phyloP scores from a whole-genome alignment of 371 early-diverging fungal genomes.

The Lichtheimia ornata region DNA sequence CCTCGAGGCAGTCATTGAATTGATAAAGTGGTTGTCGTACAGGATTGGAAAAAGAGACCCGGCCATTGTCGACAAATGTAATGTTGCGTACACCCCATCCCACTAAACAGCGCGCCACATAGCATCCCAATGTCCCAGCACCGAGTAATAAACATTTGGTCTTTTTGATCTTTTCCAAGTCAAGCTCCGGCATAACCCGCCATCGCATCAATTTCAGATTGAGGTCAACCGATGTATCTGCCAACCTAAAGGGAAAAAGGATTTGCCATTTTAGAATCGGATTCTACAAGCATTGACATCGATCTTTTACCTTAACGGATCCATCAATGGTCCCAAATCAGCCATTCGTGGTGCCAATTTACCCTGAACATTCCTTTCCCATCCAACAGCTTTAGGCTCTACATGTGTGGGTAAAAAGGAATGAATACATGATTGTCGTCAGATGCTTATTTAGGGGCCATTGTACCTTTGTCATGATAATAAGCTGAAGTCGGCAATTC shows the following conservation, averaged over 20 bases:
- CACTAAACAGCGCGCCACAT: conserved; percentile 81
- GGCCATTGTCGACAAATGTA: conserved; percentile 92
- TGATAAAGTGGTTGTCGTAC: conserved; percentile 91
- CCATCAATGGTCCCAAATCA: conserved; percentile 85
- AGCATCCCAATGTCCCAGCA: conserved; percentile 95
- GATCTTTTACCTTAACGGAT: conserved; percentile 59
- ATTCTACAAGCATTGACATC: not conserved
- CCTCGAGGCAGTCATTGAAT: conserved; percentile 84
- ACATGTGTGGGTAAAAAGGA: conserved; percentile 5
- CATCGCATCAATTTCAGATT: conserved; percentile 96
- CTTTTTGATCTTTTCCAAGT: conserved; percentile 76
- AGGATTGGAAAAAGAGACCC: conserved; percentile 94
- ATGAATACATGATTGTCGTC: too few relatives aligned
- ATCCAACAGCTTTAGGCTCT: conserved; percentile 76
- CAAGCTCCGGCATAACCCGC: conserved; percentile 84
- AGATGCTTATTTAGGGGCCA: too few relatives aligned
- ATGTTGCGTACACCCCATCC: conserved; percentile 94
- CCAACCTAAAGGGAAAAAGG: conserved; percentile 50
- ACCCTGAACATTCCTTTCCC: conserved; percentile 86
- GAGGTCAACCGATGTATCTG: conserved; percentile 87
- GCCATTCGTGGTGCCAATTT: conserved; percentile 83
- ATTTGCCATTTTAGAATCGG: conserved; percentile 1
- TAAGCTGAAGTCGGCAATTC: conserved; percentile 20
- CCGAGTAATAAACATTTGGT: conserved; percentile 87
- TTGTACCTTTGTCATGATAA: not conserved